These are phyloP conservation scores for Claviceps sp. DNA, from an alignment of 2,329 filamentous ascomycete genomes.

Conservation along the genomic window DNA sequence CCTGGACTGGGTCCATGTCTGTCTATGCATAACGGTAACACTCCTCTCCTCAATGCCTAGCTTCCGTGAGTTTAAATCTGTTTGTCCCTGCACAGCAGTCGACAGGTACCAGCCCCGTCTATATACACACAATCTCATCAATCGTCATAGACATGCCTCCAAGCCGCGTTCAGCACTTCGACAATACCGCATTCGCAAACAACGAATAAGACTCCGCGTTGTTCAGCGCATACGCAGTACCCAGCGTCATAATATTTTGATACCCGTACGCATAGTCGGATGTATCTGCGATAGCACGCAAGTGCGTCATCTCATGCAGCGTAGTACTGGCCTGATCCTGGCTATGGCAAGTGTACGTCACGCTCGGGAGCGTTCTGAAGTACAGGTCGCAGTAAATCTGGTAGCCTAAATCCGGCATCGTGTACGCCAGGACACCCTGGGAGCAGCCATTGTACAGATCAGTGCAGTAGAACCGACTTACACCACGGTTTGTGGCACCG, in stretches of 20 bases:
- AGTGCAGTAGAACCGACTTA: constrained; percentile 43
- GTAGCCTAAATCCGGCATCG: constrained; percentile 36
- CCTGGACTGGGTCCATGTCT: neutral
- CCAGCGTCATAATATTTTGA: constrained; percentile 35
- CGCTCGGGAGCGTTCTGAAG: constrained; percentile 37
- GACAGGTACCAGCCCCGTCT: neutral
- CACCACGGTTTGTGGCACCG: constrained; percentile 26
- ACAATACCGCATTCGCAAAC: constrained; percentile 24
- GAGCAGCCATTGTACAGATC: constrained; percentile 42
- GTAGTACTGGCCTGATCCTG: constrained; percentile 54
- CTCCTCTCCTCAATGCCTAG: neutral
- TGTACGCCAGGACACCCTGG: constrained; percentile 44
- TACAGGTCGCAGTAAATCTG: constrained; percentile 50
- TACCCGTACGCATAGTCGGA: constrained; percentile 43
- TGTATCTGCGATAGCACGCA: constrained; percentile 43
- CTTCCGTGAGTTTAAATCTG: too few relatives aligned
- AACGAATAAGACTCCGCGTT: constrained; percentile 49
- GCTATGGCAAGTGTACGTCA: constrained; percentile 40
- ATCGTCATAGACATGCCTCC: neutral
- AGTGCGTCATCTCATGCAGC: constrained; percentile 53
- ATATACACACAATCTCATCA: neutral
- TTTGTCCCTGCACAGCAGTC: neutral
- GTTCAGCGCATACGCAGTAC: constrained; percentile 35
- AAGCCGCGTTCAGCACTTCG: constrained; percentile 20
- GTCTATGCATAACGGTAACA: neutral